These are phyloP conservation scores for Xylaria sp. DNA, from an alignment of 2,329 filamentous ascomycete genomes.

Conservation along the genomic window DNA sequence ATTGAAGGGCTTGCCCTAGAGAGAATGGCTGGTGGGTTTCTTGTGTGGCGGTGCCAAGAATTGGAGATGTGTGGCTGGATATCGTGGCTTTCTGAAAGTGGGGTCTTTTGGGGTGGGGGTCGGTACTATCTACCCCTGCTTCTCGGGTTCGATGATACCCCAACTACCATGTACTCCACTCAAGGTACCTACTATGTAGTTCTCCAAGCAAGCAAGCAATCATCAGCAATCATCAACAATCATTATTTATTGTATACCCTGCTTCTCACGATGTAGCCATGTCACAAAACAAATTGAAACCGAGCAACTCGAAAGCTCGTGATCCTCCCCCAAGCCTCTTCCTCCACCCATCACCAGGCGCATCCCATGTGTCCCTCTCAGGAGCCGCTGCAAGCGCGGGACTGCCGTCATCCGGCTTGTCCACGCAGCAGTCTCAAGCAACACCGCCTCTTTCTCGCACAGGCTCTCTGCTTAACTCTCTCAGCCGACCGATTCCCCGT, in stretches of 20 bases:
- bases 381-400: constrained; percentile 54
- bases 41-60: constrained; percentile 18
- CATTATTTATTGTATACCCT: not conserved
- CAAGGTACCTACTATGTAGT: not conserved
- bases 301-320: constrained; percentile 52
- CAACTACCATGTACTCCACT: too few species aligned
- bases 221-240: not conserved
- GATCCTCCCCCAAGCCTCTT: constrained; percentile 79
- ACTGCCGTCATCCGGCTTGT: constrained; percentile 45
- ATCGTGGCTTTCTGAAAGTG: not conserved
- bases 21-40: constrained; percentile 21
- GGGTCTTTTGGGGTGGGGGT: not conserved
- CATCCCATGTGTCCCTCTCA: constrained; percentile 73
- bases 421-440: constrained; percentile 42
- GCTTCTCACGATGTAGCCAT: constrained; percentile 47
- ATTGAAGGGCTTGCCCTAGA: constrained; percentile 46
- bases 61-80: constrained; percentile 9
- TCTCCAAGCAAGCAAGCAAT: not conserved
- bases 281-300: constrained; percentile 44
- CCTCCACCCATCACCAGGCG: constrained; percentile 81
- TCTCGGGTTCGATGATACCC: too few species aligned
- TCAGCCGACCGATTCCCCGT: constrained; percentile 44
- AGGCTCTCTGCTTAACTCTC: constrained; percentile 51
- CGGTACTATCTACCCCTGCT: too few species aligned
- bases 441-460: constrained; percentile 52